These are phyloP conservation scores for Hemileccinum rubropunctum DNA, from an alignment of 768 basidiomycete species.

Conservation along the genomic window DNA sequence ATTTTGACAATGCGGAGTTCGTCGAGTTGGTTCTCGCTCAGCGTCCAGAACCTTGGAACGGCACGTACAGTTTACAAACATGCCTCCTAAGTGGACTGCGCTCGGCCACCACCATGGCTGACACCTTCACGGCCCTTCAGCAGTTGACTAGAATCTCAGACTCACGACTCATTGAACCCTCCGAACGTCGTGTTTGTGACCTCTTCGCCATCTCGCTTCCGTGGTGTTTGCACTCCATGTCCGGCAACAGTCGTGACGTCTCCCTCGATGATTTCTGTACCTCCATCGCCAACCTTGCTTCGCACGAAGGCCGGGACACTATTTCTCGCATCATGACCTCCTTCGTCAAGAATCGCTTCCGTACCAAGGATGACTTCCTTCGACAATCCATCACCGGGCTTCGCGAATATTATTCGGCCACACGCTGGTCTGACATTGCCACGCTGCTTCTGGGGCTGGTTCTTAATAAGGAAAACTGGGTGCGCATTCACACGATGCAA, in stretches of 20 bases:
- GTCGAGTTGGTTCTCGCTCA: constrained; percentile 68
- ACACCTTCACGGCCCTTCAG: constrained; percentile 68
- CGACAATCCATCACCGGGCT: constrained; percentile 84
- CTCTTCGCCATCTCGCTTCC: constrained; percentile 81
- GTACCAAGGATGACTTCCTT: constrained; percentile 91
- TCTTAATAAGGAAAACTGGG: constrained; percentile 78
- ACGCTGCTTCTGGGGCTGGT: constrained; percentile 85
- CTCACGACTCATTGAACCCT: constrained; percentile 64
- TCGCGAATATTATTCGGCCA: constrained; percentile 76
- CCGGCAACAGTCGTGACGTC: constrained; percentile 55
- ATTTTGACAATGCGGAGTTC: constrained; percentile 67
- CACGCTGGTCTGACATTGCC: constrained; percentile 78
- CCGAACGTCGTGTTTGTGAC: constrained; percentile 72
- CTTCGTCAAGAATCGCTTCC: constrained; percentile 82
- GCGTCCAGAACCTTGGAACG: constrained; percentile 71
- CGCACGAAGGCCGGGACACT: constrained; percentile 66
- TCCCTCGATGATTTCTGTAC: constrained; percentile 67
- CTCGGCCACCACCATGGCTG: constrained; percentile 64
- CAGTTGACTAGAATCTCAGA: constrained; percentile 59
- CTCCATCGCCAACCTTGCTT: constrained; percentile 70
- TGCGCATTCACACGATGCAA: constrained; percentile 80
- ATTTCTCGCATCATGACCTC: constrained; percentile 88
- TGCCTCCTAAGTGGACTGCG: constrained; percentile 74
- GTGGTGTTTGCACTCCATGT: constrained; percentile 83
- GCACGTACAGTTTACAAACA: constrained; percentile 61